Evolutionary conservation across 2,329 filamentous ascomycete genomes (phyloP), one percentile per base, ranked within the genome.

Genomic region (Elsinoe necatrix): DNA sequence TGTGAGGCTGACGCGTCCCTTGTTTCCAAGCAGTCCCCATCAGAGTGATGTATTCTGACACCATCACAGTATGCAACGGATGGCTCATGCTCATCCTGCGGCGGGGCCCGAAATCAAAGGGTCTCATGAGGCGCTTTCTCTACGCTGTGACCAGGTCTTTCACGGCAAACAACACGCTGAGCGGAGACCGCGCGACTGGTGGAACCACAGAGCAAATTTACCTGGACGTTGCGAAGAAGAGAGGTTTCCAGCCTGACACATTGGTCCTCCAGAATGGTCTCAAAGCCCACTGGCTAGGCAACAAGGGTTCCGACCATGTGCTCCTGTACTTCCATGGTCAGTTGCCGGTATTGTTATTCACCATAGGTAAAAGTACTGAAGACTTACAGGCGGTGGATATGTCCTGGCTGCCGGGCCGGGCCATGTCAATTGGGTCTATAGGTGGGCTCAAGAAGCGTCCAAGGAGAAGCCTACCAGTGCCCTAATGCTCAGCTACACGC

Each of bases 401-500:
- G 73, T 73, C 1, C 57, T 80, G 6, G 72, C 80, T 1, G 73
- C 73, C 6, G 68, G 67, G 4, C 60, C 72, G 5, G 75, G 71
- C 41, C 77, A 81, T 63, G 69, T 80, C 55, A 66, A 73, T 16
- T 81, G 77, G 70, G 70, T 77, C 50, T 63, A 66, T 18, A 70
- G 74, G 14, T 66, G 80, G 29, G 67, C 74, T 52, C 66, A 71
- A 35, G 66, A 71, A n/a, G 65, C 78, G 18, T 61, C 59, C 27
- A 63, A 64, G 54, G 64, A 68, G n/a, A 66, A 66, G 7, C 61
- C 64, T 25, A 73, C 78, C 54, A 69, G 72, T 29, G 67, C 80
- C 48, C 73, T 83, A 50, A 67, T 80, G 21, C 71, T 82, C n/a
- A 75, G 76, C 37, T 85, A 85, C 67, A 78, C 77, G 23, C 74